These are phyloP conservation scores for Mallotus repandus DNA, from an alignment of 441 rosid species.

Conservation along the genomic window DNA sequence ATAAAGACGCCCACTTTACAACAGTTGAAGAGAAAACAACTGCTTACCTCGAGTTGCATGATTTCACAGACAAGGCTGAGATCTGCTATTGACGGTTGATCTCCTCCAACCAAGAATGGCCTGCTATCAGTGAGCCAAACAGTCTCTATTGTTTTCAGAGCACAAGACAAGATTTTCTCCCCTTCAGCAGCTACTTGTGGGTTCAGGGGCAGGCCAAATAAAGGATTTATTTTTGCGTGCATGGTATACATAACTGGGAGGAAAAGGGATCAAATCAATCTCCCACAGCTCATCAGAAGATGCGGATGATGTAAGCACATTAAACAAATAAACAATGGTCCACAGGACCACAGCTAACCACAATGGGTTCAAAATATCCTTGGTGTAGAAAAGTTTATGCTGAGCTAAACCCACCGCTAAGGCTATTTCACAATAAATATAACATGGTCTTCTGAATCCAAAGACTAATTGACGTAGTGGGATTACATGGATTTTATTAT, in stretches of 20 bases:
- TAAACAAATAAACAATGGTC: not conserved
- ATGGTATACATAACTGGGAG: conserved; percentile 44
- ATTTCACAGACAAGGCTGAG: conserved; percentile 83
- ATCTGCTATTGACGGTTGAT: conserved; percentile 83
- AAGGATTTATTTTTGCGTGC: conserved; percentile 46
- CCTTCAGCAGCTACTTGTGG: conserved; percentile 60
- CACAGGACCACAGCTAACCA: not conserved
- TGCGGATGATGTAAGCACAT: not conserved
- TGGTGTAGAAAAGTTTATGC: too few species aligned
- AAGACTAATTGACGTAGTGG: too few species aligned
- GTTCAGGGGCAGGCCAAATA: conserved; percentile 48
- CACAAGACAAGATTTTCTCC: conserved; percentile 47
- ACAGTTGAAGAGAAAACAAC: not conserved
- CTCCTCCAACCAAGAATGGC: conserved; percentile 60
- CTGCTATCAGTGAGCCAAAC: conserved; percentile 75
- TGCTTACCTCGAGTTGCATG: conserved; percentile 76
- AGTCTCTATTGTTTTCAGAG: conserved; percentile 61
- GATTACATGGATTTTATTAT: too few species aligned
- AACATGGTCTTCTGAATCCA: too few species aligned
- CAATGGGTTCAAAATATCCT: not conserved
- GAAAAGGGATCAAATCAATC: conserved; percentile 9
- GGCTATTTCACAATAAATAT: too few species aligned
- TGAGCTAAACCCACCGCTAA: too few species aligned
- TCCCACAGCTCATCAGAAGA: not conserved
- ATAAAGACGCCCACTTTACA: too few species aligned